These are phyloP conservation scores for Chlamydomonas eustigma DNA, from an alignment of 139 green algal species.

Conservation along the genomic window DNA sequence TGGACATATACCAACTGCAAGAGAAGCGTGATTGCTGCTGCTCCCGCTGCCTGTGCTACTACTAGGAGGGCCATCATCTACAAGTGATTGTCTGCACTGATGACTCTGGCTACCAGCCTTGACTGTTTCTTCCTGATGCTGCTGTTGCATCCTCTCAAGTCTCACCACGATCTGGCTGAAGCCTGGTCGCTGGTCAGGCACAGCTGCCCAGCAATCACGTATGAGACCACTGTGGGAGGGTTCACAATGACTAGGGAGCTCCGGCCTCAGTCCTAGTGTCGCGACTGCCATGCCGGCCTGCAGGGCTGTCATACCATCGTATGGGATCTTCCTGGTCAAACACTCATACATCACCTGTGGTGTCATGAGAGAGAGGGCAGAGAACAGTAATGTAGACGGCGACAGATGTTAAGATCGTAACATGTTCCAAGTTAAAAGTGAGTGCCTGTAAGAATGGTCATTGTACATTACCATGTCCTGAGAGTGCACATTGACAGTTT, in stretches of 20 bases:
- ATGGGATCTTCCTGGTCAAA: constrained; percentile 47
- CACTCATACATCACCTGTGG: constrained; percentile 63
- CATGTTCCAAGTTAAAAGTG: neutral
- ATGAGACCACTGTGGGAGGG: constrained; percentile 45
- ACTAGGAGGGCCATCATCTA: no score
- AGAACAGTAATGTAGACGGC: no score
- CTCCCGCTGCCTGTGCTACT: no score
- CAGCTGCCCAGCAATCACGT: constrained; percentile 51
- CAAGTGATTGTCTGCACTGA: no score
- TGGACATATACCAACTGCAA: no score
- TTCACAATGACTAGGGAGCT: constrained; percentile 45
- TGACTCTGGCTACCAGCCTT: no score
- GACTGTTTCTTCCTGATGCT: no score
- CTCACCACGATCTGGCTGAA: constrained; percentile 21
- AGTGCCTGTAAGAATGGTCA: no score
- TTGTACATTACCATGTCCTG: neutral
- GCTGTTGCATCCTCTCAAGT: constrained; percentile 2
- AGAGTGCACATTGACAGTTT: no score
- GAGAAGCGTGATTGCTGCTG: no score
- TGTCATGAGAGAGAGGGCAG: neutral
- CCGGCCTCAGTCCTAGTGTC: constrained; percentile 46
- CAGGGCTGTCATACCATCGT: constrained; percentile 27
- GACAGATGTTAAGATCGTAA: neutral
- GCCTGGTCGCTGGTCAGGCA: constrained; percentile 51
- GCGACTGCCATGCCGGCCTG: constrained; percentile 52